These are phyloP conservation scores for Pyricularia pennisetigena DNA, from an alignment of 2,329 filamentous ascomycete genomes.

Conservation along the genomic window DNA sequence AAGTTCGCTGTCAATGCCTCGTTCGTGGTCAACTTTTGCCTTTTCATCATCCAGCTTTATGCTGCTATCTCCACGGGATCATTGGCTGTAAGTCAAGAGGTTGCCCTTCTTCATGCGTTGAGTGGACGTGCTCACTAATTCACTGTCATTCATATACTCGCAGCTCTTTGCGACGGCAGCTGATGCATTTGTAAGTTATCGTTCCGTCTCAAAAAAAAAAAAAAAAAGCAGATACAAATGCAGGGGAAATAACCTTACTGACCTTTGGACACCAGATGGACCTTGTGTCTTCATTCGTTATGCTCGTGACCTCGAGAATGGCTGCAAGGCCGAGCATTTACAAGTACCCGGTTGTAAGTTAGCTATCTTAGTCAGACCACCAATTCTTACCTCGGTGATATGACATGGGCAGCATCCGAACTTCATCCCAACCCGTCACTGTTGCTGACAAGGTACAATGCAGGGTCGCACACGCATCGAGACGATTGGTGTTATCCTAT, in stretches of 20 bases:
- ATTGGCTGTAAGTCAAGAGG: conserved; percentile 27
- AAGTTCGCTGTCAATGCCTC: conserved; percentile 42
- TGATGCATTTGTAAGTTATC: conserved; percentile 44
- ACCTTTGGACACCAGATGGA: conserved; percentile 34
- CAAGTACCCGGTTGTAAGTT: conserved; percentile 47
- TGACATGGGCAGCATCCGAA: not conserved
- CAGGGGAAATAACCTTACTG: conserved; percentile 6
- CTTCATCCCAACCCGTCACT: not conserved
- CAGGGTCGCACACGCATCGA: conserved; percentile 51
- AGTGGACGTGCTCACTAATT: conserved; percentile 10
- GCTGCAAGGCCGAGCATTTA: conserved; percentile 50
- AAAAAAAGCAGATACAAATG: not conserved
- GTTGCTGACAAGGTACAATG: not conserved
- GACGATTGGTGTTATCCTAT: conserved; percentile 55
- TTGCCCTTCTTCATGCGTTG: not conserved
- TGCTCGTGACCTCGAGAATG: conserved; percentile 49
- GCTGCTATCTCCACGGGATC: conserved; percentile 49
- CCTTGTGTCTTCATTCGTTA: conserved; percentile 52
- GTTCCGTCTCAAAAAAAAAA: not conserved
- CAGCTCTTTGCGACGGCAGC: conserved; percentile 54
- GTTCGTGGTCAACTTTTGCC: conserved; percentile 39
- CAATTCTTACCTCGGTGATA: not conserved
- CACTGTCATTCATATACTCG: not conserved
- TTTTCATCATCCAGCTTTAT: conserved; percentile 49
- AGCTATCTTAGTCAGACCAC: not conserved